Evolutionary conservation across 2,329 filamentous ascomycete genomes (phyloP).

Genomic region (Tolypocladium guangdongense): DNA sequence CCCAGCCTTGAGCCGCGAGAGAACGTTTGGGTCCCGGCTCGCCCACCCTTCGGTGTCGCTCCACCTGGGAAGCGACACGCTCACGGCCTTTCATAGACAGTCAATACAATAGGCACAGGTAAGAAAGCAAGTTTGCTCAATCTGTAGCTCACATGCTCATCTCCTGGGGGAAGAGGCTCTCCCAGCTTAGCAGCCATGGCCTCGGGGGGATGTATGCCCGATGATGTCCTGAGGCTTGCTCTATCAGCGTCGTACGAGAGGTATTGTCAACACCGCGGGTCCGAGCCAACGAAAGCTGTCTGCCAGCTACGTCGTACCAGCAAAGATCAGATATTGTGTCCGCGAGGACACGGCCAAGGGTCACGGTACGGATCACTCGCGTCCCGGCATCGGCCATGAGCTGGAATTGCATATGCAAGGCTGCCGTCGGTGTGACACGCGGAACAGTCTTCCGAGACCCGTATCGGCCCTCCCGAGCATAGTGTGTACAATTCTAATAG

Average conservation of each 20-base stretch:
- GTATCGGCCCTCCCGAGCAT: too few species aligned
- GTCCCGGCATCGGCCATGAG: background rate
- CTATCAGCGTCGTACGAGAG: too few species aligned
- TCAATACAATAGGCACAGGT: background rate
- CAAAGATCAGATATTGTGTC: background rate
- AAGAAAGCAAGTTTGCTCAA: background rate
- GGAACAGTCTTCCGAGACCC: background rate
- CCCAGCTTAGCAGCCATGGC: constrained; percentile 7
- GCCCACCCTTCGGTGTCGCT: constrained; percentile 14
- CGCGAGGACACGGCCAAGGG: background rate
- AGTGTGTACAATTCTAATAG: too few species aligned
- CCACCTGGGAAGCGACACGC: constrained; percentile 20
- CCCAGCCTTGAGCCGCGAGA: constrained; percentile 12
- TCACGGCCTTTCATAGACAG: constrained; percentile 12
- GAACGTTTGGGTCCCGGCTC: constrained; percentile 8
- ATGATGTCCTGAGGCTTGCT: background rate
- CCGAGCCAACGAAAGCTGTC: too few species aligned
- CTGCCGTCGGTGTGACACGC: background rate
- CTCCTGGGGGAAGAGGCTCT: constrained; percentile 13
- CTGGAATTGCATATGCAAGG: background rate
- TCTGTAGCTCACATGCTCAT: constrained; percentile 12
- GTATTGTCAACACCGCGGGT: too few species aligned
- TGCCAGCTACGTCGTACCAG: background rate
- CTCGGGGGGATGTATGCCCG: background rate
- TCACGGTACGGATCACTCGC: background rate